Evolutionary conservation across 2,329 filamentous ascomycete genomes (phyloP).

Genomic region (Malbranchea zuffiana): DNA sequence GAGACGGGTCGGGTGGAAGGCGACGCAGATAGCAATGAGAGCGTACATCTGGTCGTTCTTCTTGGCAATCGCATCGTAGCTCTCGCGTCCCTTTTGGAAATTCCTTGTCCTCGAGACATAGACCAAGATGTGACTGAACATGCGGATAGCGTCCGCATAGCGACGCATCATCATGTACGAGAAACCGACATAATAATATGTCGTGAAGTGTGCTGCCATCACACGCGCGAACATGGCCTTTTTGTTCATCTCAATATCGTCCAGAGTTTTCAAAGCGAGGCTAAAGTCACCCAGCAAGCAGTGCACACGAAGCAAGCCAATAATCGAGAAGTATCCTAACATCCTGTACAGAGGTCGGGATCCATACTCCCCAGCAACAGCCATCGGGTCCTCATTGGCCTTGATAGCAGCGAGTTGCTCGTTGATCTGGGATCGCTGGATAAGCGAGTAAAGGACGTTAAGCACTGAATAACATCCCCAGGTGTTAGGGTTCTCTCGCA

Average conservation of each 20-base stretch:
- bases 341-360: conserved; percentile 91
- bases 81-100: conserved; percentile 91
- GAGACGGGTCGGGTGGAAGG: conserved; percentile 90
- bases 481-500: conserved; percentile 94
- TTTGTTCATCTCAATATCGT: conserved; percentile 99
- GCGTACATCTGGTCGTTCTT: conserved; percentile 99
- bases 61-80: conserved; percentile 96
- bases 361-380: conserved; percentile 90
- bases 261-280: conserved; percentile 93
- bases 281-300: conserved; percentile 95
- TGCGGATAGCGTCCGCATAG: conserved; percentile 97
- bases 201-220: conserved; percentile 99
- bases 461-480: conserved; percentile 99
- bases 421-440: conserved; percentile 94
- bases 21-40: conserved; percentile 95
- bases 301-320: conserved; percentile 90
- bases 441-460: conserved; percentile 97
- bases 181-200: conserved; percentile 99
- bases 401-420: conserved; percentile 94
- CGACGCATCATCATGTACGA: conserved; percentile 99
- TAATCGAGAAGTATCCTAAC: conserved; percentile 99
- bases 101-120: conserved; percentile 99
- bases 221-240: conserved; percentile 99
- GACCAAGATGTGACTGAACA: conserved; percentile 99
- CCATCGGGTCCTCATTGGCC: conserved; percentile 77